Evolutionary conservation across 2,329 filamentous ascomycete species (phyloP).

Genomic region (Alternaria novae-zelandiae): DNA sequence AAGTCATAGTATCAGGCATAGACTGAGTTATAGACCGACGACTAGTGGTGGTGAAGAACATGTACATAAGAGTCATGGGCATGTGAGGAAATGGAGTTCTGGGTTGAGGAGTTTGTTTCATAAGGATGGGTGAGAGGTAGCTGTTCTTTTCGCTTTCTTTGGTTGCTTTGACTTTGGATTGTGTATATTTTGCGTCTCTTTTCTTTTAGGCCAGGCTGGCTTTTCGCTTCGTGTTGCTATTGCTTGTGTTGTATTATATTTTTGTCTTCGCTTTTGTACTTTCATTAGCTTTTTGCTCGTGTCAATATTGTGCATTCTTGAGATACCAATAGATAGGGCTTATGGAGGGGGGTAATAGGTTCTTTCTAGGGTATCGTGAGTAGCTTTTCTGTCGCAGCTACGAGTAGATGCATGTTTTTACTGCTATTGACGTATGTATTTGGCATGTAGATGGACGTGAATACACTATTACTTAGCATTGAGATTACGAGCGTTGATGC

Average conservation of each 20-base stretch:
- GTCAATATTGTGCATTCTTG: background rate
- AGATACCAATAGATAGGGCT: background rate
- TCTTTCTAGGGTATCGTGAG: background rate
- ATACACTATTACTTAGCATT: too few relatives aligned
- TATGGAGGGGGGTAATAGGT: background rate
- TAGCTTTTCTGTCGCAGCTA: too few relatives aligned
- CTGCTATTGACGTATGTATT: background rate
- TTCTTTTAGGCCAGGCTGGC: background rate
- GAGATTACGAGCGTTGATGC: too few relatives aligned
- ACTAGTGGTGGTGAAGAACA: slow-evolving; percentile 4
- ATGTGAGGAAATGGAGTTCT: slow-evolving; percentile 30
- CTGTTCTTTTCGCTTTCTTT: background rate
- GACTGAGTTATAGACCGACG: slow-evolving; percentile 11
- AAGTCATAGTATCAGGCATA: slow-evolving; percentile 9
- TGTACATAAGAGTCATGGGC: slow-evolving; percentile 2
- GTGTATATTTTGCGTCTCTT: background rate
- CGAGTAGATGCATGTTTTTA: too few relatives aligned
- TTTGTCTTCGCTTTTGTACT: background rate
- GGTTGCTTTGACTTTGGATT: background rate
- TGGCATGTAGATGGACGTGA: background rate
- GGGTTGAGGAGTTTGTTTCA: slow-evolving; percentile 31
- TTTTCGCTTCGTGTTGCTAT: background rate
- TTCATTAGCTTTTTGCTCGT: background rate
- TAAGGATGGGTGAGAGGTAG: background rate
- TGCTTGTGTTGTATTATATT: background rate